Percentiles rank a stretch among this genome's conserved stretches.
Conservation (phyloP, 176 grass and related monocot species). For the Echinochloa phyllopogon region DNA sequence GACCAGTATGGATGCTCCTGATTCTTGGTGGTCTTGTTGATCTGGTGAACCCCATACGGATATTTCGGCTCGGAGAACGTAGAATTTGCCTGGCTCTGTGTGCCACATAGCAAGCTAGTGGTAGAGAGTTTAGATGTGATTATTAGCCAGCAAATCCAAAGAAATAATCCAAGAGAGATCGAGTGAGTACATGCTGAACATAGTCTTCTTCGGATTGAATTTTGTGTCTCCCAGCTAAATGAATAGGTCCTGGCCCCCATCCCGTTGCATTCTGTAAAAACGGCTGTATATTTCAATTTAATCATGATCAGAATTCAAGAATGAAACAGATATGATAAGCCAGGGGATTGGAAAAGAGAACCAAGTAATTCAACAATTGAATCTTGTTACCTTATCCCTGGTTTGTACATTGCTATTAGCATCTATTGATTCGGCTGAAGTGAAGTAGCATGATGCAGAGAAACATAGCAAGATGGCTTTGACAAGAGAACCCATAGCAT, state of each 20-base stretch:
- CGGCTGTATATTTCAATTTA: too few species aligned
- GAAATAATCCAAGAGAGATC: not conserved
- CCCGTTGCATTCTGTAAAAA: not conserved
- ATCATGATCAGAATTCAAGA: not conserved
- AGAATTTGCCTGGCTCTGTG: not conserved
- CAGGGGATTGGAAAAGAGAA: not conserved
- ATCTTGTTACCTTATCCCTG: not conserved
- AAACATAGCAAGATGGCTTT: not conserved
- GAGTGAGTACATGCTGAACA: not conserved
- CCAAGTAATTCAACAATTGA: not conserved
- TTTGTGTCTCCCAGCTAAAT: not conserved
- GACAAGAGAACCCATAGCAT: not conserved
- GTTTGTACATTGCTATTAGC: not conserved
- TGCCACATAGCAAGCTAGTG: constrained; percentile 7
- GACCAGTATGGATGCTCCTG: not conserved
- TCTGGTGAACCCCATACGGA: not conserved
- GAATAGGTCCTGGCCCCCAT: not conserved
- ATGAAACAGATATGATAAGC: not conserved
- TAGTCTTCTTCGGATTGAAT: not conserved
- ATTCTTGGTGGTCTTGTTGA: not conserved
- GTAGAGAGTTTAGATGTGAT: not conserved
- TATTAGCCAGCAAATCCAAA: not conserved
- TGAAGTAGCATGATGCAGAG: not conserved
- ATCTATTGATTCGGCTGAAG: not conserved
- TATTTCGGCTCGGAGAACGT: not conserved